These are phyloP conservation scores for Debaryomyces udenii DNA, from an alignment of 1,139 yeast genomes.

Conservation along the genomic window DNA sequence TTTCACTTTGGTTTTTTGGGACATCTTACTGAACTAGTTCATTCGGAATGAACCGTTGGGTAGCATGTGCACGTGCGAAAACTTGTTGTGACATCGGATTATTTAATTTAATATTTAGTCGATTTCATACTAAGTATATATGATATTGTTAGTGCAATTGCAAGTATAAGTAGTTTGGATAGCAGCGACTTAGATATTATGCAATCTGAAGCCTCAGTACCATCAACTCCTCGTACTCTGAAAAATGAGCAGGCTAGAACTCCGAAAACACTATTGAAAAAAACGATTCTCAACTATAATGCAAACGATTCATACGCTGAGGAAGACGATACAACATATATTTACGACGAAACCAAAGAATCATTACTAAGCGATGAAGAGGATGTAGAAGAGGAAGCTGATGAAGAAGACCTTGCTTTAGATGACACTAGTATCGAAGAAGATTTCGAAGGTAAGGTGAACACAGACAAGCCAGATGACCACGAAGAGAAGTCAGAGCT, in stretches of 20 bases:
- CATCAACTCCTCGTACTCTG: constrained; percentile 13
- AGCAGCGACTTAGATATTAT: not conserved
- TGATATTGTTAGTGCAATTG: too few relatives aligned
- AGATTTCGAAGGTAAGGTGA: not conserved
- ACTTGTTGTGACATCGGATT: too few relatives aligned
- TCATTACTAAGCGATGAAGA: constrained; percentile 22
- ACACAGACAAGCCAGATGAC: too few relatives aligned
- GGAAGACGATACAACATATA: constrained; percentile 42
- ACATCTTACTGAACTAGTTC: too few relatives aligned
- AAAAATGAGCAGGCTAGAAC: constrained; percentile 10
- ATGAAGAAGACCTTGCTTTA: constrained; percentile 19
- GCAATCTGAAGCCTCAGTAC: constrained; percentile 13
- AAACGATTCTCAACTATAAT: constrained; percentile 31
- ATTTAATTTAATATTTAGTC: too few relatives aligned
- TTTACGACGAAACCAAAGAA: constrained; percentile 27
- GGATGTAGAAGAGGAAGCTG: constrained; percentile 17
- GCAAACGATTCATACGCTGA: constrained; percentile 38
- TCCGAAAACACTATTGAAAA: constrained; percentile 17
- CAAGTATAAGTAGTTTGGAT: too few relatives aligned
- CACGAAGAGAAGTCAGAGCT: not conserved
- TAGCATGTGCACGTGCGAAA: too few relatives aligned
- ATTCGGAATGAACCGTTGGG: too few relatives aligned
- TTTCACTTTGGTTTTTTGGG: too few relatives aligned
- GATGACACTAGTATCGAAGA: constrained; percentile 16
- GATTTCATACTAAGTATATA: too few relatives aligned